These are phyloP conservation scores for Fraxinus americana DNA, from an alignment of 257 asterid genomes.

Conservation along the genomic window DNA sequence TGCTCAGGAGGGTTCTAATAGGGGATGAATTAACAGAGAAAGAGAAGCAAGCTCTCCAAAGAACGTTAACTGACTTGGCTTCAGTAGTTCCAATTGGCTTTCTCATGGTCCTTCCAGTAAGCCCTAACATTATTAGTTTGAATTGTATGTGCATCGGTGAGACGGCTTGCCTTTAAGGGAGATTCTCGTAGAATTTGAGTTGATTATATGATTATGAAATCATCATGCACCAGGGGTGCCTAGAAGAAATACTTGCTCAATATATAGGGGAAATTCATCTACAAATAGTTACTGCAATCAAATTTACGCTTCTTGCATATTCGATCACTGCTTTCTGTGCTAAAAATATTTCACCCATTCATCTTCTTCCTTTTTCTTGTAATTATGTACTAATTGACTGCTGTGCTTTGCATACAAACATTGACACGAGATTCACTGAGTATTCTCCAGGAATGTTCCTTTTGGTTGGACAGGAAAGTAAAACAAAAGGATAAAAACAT, in stretches of 20 bases:
- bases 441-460: neutral
- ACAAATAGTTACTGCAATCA: neutral
- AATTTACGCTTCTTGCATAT: neutral
- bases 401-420: neutral
- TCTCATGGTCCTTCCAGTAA: slow-evolving; percentile 99
- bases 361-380: neutral
- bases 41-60: slow-evolving; percentile 88
- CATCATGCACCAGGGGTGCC: neutral
- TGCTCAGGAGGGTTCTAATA: slow-evolving; percentile 67
- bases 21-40: slow-evolving; percentile 90
- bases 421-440: neutral
- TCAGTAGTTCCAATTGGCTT: slow-evolving; percentile 91
- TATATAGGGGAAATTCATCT: neutral
- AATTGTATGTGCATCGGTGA: neutral
- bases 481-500: neutral
- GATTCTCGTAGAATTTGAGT: slow-evolving; percentile 9
- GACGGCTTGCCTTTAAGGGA: neutral
- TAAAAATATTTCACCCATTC: neutral
- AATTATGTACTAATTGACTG: neutral
- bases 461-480: neutral
- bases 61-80: slow-evolving; percentile 96
- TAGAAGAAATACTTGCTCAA: neutral
- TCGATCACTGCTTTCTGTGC: neutral
- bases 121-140: slow-evolving; percentile 26
- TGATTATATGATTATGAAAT: neutral